phyloP scores from a whole-genome alignment of 768 basidiomycete genomes.

The Kwoniella europaea region DNA sequence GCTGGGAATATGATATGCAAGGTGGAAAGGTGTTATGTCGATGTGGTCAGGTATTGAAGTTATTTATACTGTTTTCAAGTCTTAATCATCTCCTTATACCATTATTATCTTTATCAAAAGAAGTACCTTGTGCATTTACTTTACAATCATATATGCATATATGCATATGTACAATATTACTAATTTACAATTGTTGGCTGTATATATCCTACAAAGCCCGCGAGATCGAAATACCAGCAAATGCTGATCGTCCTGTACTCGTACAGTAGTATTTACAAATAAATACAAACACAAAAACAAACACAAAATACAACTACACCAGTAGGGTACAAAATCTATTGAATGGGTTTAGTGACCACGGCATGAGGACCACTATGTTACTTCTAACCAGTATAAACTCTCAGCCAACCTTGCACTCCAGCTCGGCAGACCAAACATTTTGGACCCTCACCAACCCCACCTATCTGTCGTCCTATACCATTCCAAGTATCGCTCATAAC shows the following conservation, averaged over 20 bases:
- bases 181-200: not conserved
- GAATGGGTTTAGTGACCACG: not conserved
- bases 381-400: conserved; percentile 31
- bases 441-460: not conserved
- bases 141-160: not conserved
- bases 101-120: not conserved
- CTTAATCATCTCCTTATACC: not conserved
- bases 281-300: not conserved
- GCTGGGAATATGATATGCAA: not conserved
- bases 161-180: conserved; percentile 1
- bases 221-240: not conserved
- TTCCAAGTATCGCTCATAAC: not conserved
- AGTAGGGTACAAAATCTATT: not conserved
- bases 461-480: not conserved
- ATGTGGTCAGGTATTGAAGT: not conserved
- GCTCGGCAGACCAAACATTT: conserved; percentile 32
- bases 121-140: conserved; percentile 1
- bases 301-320: not conserved
- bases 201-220: not conserved
- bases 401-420: conserved; percentile 32
- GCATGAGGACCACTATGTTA: not conserved
- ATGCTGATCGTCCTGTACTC: not conserved
- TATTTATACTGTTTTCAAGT: not conserved
- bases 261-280: not conserved
- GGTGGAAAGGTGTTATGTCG: not conserved